Evolutionary conservation across 2,329 filamentous ascomycete species (phyloP), one percentile per base, ranked within the genome.

Genomic region (Penicillium paneum): DNA sequence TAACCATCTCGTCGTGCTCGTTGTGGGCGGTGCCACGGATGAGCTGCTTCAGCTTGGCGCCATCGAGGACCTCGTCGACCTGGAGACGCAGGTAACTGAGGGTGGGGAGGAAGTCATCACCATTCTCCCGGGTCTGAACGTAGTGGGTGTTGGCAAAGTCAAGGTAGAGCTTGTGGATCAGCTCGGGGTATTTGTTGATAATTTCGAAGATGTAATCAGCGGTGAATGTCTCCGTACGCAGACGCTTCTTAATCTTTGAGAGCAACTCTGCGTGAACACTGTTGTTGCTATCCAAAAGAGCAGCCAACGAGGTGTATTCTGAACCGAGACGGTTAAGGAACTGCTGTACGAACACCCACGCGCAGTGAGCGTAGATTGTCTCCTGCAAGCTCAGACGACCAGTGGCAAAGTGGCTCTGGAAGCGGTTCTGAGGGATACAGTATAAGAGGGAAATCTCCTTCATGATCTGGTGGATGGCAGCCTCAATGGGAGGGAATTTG

Each of bases 141-240:
- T 88, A 89, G 74, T 99, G 94, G 2, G 90, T 85, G 69, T 84
- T 91, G 58, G 94, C 94, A 73, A 99, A 99, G 1, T 91, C 87
- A 43, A 96, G 83, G 73, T 99, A 99, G 51, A 97, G 78, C 24
- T 88, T 85, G 62, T 93, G 88, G 52, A 99, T 88, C 24, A 99
- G 83, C 31, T 87, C 84, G 0, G 94, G 93, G 72, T 97, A 94
- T 47, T 88, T 87, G 71, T 88, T 86, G 76, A 99, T 96, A 71
- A 99, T 97, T 76, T 99, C 93, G 28, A 93, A 85, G 65, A 99
- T 97, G 78, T 99, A 99, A 69, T 97, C 93, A 5, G 94, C 89
- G 0, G 94, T 99, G 74, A 99, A 99, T 0, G 94, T 99, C 78
- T 99, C 94, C 0, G 90, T 94, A 68, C 94, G 89, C 56, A 99